phyloP scores from a whole-genome alignment of 1,284 basidiomycete species.

The Puccinia novopanici region DNA sequence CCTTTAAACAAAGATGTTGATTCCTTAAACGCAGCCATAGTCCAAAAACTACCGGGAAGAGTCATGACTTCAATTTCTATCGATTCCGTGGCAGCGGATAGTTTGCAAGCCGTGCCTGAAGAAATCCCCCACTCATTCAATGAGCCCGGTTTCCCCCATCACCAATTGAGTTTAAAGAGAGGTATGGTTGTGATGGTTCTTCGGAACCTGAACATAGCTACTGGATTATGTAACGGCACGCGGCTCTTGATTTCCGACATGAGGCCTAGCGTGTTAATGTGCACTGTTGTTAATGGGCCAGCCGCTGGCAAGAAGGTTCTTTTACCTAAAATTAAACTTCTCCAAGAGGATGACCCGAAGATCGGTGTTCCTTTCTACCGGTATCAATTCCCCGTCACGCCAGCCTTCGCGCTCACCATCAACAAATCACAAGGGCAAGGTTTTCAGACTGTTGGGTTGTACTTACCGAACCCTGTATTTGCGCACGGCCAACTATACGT shows the following conservation, averaged over 20 bases:
- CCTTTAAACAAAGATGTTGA: too few species aligned
- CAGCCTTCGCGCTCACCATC: too few species aligned
- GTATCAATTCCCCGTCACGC: neutral
- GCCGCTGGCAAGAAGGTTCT: neutral
- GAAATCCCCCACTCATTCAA: slow-evolving; percentile 21
- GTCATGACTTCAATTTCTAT: neutral
- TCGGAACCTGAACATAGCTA: too few species aligned
- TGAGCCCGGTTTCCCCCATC: neutral
- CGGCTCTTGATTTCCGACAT: neutral
- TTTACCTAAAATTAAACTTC: neutral
- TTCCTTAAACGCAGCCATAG: too few species aligned
- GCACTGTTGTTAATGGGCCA: neutral
- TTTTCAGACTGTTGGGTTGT: too few species aligned
- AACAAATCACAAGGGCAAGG: too few species aligned
- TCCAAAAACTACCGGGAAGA: neutral
- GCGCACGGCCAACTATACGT: too few species aligned
- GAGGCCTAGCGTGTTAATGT: neutral
- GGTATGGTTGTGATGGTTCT: neutral
- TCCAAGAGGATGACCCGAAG: neutral
- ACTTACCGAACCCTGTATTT: too few species aligned
- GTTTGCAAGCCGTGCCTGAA: neutral
- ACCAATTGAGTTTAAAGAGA: neutral
- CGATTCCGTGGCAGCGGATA: neutral
- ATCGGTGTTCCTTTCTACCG: neutral
- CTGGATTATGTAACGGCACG: too few species aligned